Evolutionary conservation across 495 filamentous ascomycete genomes (phyloP).

Genomic region (Penicillium crystallinum): DNA sequence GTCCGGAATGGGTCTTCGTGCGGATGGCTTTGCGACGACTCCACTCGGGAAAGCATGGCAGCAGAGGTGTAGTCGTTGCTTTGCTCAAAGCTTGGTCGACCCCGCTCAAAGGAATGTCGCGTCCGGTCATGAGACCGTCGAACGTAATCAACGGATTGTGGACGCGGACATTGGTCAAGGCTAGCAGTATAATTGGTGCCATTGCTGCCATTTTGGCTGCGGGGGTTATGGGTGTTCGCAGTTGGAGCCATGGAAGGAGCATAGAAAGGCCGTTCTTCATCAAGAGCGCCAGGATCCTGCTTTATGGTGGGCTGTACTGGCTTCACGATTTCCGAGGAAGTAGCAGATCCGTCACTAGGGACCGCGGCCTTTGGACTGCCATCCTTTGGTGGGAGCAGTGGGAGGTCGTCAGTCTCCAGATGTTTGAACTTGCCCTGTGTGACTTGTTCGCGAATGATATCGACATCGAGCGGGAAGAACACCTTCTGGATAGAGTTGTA

Average conservation of each 20-base stretch:
- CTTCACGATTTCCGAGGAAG: conserved; percentile 61
- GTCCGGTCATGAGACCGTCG: conserved; percentile 76
- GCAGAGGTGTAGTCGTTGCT: conserved; percentile 89
- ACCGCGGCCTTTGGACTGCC: conserved; percentile 7
- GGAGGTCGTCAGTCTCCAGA: conserved; percentile 46
- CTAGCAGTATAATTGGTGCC: conserved; percentile 84
- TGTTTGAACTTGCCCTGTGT: conserved; percentile 72
- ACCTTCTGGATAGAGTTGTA: conserved; percentile 88
- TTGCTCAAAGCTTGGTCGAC: conserved; percentile 71
- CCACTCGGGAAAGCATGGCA: conserved; percentile 73
- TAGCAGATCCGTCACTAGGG: conserved; percentile 41
- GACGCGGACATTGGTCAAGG: conserved; percentile 40
- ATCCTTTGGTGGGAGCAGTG: conserved; percentile 30
- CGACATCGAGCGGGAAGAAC: conserved; percentile 85
- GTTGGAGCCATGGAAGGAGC: conserved; percentile 77
- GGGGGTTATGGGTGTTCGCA: conserved; percentile 72
- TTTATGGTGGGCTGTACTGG: conserved; percentile 52
- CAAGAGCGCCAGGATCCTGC: conserved; percentile 59
- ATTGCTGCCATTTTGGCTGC: conserved; percentile 87
- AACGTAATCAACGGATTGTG: conserved; percentile 60
- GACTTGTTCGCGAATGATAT: conserved; percentile 93
- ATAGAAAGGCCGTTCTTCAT: conserved; percentile 86
- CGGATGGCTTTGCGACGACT: conserved; percentile 55
- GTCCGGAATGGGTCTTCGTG: conserved; percentile 34
- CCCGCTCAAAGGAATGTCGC: conserved; percentile 42